Evolutionary conservation across 768 basidiomycete species (phyloP).

Genomic region (Holtermannia corniformis): DNA sequence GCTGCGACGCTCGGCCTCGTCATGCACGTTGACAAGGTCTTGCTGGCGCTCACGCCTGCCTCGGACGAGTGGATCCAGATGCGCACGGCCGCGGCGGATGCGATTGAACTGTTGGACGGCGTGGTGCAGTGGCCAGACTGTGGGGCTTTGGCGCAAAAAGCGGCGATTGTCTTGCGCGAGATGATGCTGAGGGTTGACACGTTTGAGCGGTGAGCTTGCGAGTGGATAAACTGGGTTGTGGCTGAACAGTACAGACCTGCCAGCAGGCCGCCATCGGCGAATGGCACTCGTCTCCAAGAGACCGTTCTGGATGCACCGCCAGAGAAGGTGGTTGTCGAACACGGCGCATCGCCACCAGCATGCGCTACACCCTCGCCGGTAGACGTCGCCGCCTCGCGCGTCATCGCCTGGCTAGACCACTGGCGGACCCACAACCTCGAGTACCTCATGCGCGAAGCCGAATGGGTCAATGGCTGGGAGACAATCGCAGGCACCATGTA

Average conservation of each 20-base stretch:
- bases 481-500: conserved; percentile 16
- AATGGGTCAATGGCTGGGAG: conserved; percentile 26
- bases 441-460: conserved; percentile 21
- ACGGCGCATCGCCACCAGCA: too few relatives aligned
- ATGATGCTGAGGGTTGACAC: conserved; percentile 16
- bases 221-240: too few relatives aligned
- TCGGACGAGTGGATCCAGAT: conserved; percentile 10
- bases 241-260: too few relatives aligned
- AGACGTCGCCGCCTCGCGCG: neutral
- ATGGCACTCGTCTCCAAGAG: too few relatives aligned
- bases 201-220: too few relatives aligned
- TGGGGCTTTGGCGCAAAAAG: conserved; percentile 10
- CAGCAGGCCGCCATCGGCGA: too few relatives aligned
- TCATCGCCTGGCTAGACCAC: conserved; percentile 14
- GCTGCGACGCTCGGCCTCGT: conserved; percentile 22
- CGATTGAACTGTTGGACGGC: conserved; percentile 26
- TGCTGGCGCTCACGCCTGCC: neutral
- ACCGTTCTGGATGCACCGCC: too few relatives aligned
- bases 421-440: conserved; percentile 16
- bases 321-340: too few relatives aligned
- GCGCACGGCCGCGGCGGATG: conserved; percentile 20
- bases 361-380: too few relatives aligned
- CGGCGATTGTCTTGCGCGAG: conserved; percentile 20
- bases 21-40: conserved; percentile 18
- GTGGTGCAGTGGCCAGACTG: conserved; percentile 9